A percentile compares a stretch with the other conserved stretches of the same genome.
Evolutionary conservation across 148 eudicot species (phyloP).

Genomic region (Rhododendron griersonianum): DNA sequence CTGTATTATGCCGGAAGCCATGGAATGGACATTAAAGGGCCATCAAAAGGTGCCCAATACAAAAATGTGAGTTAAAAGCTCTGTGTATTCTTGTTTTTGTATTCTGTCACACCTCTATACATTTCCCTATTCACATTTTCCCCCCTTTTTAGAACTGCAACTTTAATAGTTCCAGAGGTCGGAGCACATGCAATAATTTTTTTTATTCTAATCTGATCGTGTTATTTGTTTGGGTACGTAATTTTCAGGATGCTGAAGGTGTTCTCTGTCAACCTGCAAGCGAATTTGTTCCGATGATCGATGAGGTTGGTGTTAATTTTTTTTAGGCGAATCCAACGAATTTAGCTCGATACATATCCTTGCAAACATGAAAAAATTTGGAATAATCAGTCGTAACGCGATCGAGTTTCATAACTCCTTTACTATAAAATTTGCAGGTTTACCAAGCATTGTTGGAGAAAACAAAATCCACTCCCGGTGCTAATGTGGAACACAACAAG

Average conservation of each 20-base stretch:
- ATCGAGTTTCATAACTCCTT: background rate
- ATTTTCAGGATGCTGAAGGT: constrained; percentile 45
- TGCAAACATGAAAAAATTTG: background rate
- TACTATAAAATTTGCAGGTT: constrained; percentile 36
- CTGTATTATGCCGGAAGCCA: constrained; percentile 96
- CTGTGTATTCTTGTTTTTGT: background rate
- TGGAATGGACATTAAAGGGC: constrained; percentile 97
- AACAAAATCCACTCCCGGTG: constrained; percentile 62
- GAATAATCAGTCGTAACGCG: background rate
- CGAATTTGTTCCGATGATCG: constrained; percentile 80
- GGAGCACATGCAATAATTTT: no score
- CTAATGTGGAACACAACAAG: constrained; percentile 82
- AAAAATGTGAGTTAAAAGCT: constrained; percentile 30
- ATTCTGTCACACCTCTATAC: background rate
- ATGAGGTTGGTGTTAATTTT: constrained; percentile 38
- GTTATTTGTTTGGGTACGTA: background rate
- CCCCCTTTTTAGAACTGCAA: no score
- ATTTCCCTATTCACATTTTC: background rate
- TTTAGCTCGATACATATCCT: background rate
- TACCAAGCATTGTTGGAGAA: constrained; percentile 46
- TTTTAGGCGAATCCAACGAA: background rate
- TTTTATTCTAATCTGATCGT: background rate
- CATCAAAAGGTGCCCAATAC: constrained; percentile 63
- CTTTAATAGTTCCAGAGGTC: no score
- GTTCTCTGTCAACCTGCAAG: constrained; percentile 83